phyloP scores from a whole-genome alignment of 169 alveolate species.

The Perkinsus olseni region DNA sequence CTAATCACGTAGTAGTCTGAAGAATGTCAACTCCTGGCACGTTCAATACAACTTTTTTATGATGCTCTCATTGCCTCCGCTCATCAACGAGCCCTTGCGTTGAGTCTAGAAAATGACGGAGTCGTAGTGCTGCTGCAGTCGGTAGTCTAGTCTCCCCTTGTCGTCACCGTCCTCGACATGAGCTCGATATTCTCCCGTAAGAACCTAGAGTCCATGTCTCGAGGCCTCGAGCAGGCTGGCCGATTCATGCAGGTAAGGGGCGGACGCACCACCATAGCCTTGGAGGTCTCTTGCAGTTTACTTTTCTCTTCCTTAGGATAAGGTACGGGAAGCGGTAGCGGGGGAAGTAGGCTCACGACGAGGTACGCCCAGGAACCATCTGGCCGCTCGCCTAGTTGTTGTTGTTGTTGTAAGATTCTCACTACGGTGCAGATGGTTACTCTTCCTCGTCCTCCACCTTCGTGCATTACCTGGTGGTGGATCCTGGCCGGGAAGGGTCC shows the following conservation, averaged over 20 bases:
- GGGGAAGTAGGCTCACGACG: not conserved
- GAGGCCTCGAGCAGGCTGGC: not conserved
- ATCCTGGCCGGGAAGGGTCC: not conserved
- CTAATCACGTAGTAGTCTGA: no score
- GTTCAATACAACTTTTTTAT: no score
- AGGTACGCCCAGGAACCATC: not conserved
- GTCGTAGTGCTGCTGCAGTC: no score
- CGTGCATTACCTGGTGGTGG: not conserved
- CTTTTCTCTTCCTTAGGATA: not conserved
- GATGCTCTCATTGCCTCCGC: no score
- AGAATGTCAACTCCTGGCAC: no score
- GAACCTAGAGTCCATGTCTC: not conserved
- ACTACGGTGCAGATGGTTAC: not conserved
- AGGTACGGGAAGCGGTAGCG: not conserved
- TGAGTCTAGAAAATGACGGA: no score
- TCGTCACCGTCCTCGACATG: not conserved
- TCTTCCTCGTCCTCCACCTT: not conserved
- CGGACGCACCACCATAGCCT: not conserved
- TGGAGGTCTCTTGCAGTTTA: not conserved
- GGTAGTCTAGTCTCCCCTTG: not conserved
- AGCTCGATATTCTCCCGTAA: not conserved
- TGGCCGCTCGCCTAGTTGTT: not conserved
- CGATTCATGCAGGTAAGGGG: not conserved
- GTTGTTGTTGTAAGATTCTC: not conserved
- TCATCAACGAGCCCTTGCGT: no score